phyloP scores from a whole-genome alignment of 805 yeast genomes.

The Candida sonorensis region DNA sequence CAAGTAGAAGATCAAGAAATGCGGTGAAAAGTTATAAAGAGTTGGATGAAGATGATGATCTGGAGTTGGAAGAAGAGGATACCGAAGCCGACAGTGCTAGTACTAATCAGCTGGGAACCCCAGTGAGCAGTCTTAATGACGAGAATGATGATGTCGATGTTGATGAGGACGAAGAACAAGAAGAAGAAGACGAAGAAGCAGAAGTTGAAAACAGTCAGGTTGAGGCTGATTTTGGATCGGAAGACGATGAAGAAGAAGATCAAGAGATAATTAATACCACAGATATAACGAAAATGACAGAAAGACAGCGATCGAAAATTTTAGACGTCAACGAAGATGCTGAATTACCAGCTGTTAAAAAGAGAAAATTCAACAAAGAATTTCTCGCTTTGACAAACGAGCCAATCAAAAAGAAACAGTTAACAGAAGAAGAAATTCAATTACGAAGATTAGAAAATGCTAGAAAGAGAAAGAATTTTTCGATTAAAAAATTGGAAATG shows the following conservation, averaged over 20 bases:
- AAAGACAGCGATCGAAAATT: constrained; percentile 44
- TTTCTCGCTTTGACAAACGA: constrained; percentile 33
- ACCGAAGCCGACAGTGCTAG: too few relatives aligned
- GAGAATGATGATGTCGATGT: constrained; percentile 21
- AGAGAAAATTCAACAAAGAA: constrained; percentile 15
- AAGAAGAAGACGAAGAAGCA: constrained; percentile 10
- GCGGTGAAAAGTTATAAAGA: constrained; percentile 13
- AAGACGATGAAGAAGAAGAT: constrained; percentile 29
- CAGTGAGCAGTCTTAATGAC: too few relatives aligned
- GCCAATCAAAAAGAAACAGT: constrained; percentile 41
- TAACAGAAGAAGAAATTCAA: constrained; percentile 80
- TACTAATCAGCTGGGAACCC: too few relatives aligned
- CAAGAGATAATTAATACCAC: constrained; percentile 34
- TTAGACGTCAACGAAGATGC: constrained; percentile 26
- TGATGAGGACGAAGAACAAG: constrained; percentile 12
- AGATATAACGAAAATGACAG: constrained; percentile 46
- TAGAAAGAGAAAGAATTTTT: constrained; percentile 77
- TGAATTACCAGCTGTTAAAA: constrained; percentile 7
- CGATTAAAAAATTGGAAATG: constrained; percentile 77
- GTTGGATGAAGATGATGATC: constrained; percentile 15
- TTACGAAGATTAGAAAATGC: constrained; percentile 82
- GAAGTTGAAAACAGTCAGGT: constrained; percentile 8
- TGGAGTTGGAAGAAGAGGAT: too few relatives aligned
- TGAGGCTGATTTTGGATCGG: constrained; percentile 7
- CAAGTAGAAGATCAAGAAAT: constrained; percentile 7